These are phyloP conservation scores for Carex cristatella DNA, from an alignment of 176 grass and related monocot genomes.

Conservation along the genomic window DNA sequence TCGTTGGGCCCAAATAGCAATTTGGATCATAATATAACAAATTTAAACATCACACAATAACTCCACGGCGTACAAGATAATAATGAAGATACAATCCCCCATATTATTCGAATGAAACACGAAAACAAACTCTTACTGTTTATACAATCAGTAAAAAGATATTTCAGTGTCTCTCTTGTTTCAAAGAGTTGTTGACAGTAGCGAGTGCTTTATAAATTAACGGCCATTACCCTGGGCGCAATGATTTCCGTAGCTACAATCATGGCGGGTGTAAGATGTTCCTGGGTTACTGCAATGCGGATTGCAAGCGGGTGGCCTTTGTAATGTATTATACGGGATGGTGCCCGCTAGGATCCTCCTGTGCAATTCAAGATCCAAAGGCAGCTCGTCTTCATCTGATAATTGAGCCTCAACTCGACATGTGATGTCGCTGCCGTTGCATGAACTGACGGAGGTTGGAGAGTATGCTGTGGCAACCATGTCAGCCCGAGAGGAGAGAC, in stretches of 20 bases:
- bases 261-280: background rate
- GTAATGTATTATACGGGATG: background rate
- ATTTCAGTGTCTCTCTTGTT: background rate
- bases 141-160: background rate
- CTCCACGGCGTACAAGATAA: background rate
- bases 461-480: background rate
- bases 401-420: background rate
- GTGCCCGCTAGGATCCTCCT: background rate
- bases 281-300: background rate
- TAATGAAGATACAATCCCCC: no score
- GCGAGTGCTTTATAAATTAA: background rate
- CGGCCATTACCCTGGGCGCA: no score
- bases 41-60: background rate
- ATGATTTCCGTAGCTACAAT: background rate
- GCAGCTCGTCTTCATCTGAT: background rate
- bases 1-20: no score
- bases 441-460: background rate
- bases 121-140: background rate
- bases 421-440: background rate
- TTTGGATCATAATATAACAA: background rate
- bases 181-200: background rate
- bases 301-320: background rate
- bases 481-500: background rate
- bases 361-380: constrained; percentile 11
- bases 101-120: background rate